Conservation (phyloP, 179 eudicot species). For the Beta macrorhiza region DNA sequence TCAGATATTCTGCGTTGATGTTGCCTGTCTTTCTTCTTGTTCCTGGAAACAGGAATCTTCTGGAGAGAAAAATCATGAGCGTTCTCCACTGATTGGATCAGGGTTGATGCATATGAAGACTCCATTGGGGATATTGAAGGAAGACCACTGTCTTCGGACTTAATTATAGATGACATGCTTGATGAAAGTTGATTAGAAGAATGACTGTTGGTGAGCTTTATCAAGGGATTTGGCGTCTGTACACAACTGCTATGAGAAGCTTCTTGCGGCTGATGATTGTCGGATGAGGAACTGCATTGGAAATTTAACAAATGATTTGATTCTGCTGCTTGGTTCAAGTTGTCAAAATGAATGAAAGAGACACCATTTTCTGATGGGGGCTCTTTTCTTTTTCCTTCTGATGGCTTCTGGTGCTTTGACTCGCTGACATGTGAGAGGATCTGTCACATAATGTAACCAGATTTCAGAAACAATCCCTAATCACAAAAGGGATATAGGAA, state of each 20-base stretch:
- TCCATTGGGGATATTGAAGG: slow-evolving; percentile 47
- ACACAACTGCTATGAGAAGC: slow-evolving; percentile 33
- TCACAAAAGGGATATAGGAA: neutral
- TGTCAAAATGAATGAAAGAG: slow-evolving; percentile 33
- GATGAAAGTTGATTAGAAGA: slow-evolving; percentile 40
- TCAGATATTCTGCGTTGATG: slow-evolving; percentile 30
- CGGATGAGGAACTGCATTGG: slow-evolving; percentile 32
- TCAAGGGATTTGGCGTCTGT: slow-evolving; percentile 35
- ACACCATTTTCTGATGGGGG: slow-evolving; percentile 31
- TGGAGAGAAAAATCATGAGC: slow-evolving; percentile 40
- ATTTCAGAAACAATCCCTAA: slow-evolving; percentile 14
- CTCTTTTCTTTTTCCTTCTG: slow-evolving; percentile 45
- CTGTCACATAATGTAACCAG: slow-evolving; percentile 30
- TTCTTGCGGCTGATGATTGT: slow-evolving; percentile 37
- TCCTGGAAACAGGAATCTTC: slow-evolving; percentile 34
- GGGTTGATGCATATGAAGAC: slow-evolving; percentile 51
- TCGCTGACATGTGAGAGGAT: slow-evolving; percentile 39
- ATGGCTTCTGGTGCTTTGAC: slow-evolving; percentile 38
- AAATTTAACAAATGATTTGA: slow-evolving; percentile 33
- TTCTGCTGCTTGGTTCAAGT: slow-evolving; percentile 33
- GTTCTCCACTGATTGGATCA: slow-evolving; percentile 36
- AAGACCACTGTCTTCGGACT: slow-evolving; percentile 45
- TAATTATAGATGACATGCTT: slow-evolving; percentile 38
- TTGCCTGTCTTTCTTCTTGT: slow-evolving; percentile 40
- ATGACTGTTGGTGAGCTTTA: slow-evolving; percentile 29